Percentiles rank a stretch among this genome's conserved stretches.
phyloP scores from a whole-genome alignment of 805 yeast species.

The Phaffomyces opuntiae region DNA sequence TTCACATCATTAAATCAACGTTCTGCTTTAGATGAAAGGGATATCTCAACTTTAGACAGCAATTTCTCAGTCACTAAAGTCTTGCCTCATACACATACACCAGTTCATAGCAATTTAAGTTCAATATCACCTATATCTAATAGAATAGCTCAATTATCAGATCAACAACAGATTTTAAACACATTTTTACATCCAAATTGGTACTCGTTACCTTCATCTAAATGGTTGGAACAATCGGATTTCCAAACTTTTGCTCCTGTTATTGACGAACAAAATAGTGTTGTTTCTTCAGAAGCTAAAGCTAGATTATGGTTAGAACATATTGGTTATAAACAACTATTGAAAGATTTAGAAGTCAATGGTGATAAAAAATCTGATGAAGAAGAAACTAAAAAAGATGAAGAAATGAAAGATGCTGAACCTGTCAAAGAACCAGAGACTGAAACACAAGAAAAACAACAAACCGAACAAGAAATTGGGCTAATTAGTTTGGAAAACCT shows the following conservation, averaged over 20 bases:
- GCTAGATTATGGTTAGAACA: constrained; percentile 49
- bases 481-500: constrained; percentile 33
- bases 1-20: constrained; percentile 68
- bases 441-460: constrained; percentile 4
- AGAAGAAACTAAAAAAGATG: constrained; percentile 4
- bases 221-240: constrained; percentile 52
- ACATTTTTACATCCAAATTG: constrained; percentile 55
- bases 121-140: constrained; percentile 20
- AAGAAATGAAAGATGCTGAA: neutral
- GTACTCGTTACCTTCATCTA: constrained; percentile 56
- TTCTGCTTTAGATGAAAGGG: constrained; percentile 71
- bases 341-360: constrained; percentile 6
- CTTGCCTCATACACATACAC: constrained; percentile 39
- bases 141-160: constrained; percentile 13
- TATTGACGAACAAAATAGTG: constrained; percentile 50
- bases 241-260: constrained; percentile 58
- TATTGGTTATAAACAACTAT: constrained; percentile 38
- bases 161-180: constrained; percentile 37
- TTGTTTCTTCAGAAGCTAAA: constrained; percentile 43
- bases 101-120: constrained; percentile 24
- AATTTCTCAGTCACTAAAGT: constrained; percentile 59
- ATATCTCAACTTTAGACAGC: constrained; percentile 55
- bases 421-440: too few species aligned
- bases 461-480: constrained; percentile 3
- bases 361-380: constrained; percentile 6